Evolutionary conservation across 2,329 filamentous ascomycete genomes (phyloP).

Genomic region (Pseudocercospora vitis): DNA sequence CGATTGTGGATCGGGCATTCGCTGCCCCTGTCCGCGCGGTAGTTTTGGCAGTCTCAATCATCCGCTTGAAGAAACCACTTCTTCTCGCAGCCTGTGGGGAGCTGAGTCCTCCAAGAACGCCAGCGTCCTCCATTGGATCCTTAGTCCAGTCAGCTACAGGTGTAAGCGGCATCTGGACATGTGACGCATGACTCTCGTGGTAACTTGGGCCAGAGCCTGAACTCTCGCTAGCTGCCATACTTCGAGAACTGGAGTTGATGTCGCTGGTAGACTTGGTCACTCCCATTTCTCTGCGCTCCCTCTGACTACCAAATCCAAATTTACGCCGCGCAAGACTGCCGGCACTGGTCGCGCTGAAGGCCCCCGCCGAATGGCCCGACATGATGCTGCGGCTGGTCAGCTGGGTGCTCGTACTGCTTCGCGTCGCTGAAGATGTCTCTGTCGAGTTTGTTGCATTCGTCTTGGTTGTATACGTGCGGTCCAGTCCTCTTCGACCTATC

Average conservation of each 20-base stretch:
- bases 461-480: slow-evolving; percentile 82
- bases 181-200: slow-evolving; percentile 79
- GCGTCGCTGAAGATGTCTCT: slow-evolving; percentile 48
- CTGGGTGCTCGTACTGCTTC: slow-evolving; percentile 71
- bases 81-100: slow-evolving; percentile 73
- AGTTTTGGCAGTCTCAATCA: slow-evolving; percentile 90
- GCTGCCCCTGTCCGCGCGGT: slow-evolving; percentile 71
- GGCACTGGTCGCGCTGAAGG: slow-evolving; percentile 90
- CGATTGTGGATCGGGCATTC: slow-evolving; percentile 81
- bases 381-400: slow-evolving; percentile 83
- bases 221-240: slow-evolving; percentile 58
- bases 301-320: slow-evolving; percentile 47
- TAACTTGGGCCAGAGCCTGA: slow-evolving; percentile 54
- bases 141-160: slow-evolving; percentile 64
- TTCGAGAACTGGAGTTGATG: slow-evolving; percentile 33
- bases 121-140: slow-evolving; percentile 62
- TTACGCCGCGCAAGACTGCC: slow-evolving; percentile 85
- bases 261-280: slow-evolving; percentile 32
- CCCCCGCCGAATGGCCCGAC: slow-evolving; percentile 89
- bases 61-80: slow-evolving; percentile 91
- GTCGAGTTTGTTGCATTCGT: slow-evolving; percentile 80
- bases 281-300: slow-evolving; percentile 28
- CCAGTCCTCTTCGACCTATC: slow-evolving; percentile 65
- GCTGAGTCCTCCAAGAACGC: slow-evolving; percentile 73
- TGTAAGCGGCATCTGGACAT: slow-evolving; percentile 54